Evolutionary conservation across 208 protist species (phyloP), one percentile per base, ranked within the genome.

Genomic region (Leishmania arabica): DNA sequence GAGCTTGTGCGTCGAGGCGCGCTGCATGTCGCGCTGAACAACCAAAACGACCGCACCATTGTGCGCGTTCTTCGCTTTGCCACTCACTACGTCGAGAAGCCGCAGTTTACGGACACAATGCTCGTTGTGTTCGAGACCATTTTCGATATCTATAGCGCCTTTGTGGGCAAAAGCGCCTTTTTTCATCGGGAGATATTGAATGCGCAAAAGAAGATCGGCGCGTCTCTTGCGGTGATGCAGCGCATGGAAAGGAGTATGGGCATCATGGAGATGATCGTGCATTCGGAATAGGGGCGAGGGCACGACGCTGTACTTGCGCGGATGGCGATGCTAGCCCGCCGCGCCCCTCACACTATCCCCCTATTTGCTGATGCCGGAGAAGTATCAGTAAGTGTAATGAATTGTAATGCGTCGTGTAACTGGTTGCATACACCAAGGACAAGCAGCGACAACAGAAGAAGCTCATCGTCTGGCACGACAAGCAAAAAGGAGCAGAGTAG

Each of bases 241-340:
- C 70, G 86, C 4, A 94, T 96, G 91, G 88, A 95, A 83, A 84
- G 78, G 54, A 90, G 88, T 0, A 81, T 93, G 66, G 89, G 91
- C 51, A 88, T 95, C 62, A 95, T 97, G 94, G 91, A 97, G 84
- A 80, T 95, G 64, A 94, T 97, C 58, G 90, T 95, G 40, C 89
- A 95, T 64, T 83, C 80, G 19, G 89, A 84, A 66, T 92, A 84
- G 82, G 11, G 3, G 51, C 7, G 47, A 15, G 34, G 8, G 7
- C 24, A 24, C n/a, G 34, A 2, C 1, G 21, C 0, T 42, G 7
- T 7, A 31, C 9, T 19, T 73, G 69, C 69, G 27, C 8, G 21
- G 1, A 51, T 7, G 45, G 69, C 27, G 9, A n/a, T 47, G 40
- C 27, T n/a, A n/a, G 45, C 45, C 69, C 11, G 40, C 69, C 24